Conservation (phyloP, 495 filamentous ascomycete species). For the Xylaria palmicola region DNA sequence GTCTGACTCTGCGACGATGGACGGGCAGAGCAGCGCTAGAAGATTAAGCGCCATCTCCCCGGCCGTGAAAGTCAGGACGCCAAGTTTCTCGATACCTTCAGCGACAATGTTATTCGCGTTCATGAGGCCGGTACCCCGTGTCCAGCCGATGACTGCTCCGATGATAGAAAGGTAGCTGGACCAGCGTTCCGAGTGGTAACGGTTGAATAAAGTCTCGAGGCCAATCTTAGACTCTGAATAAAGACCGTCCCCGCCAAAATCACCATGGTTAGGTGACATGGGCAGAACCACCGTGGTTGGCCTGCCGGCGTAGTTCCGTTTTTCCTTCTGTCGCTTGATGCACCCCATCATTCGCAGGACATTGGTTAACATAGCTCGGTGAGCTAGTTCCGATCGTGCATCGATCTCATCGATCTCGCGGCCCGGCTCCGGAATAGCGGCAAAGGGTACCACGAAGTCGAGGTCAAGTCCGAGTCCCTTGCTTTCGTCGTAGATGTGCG, state of each 20-base stretch:
- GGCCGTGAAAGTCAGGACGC: slow-evolving; percentile 84
- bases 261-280: slow-evolving; percentile 83
- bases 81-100: slow-evolving; percentile 79
- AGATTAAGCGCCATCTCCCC: slow-evolving; percentile 91
- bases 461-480: slow-evolving; percentile 86
- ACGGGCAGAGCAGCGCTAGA: slow-evolving; percentile 79
- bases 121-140: slow-evolving; percentile 85
- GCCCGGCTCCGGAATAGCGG: slow-evolving; percentile 81
- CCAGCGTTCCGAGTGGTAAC: slow-evolving; percentile 89
- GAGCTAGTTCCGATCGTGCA: slow-evolving; percentile 83
- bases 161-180: slow-evolving; percentile 84
- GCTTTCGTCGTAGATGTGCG: slow-evolving; percentile 81
- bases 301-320: slow-evolving; percentile 73
- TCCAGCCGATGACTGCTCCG: slow-evolving; percentile 87
- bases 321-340: slow-evolving; percentile 74
- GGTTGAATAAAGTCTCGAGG: slow-evolving; percentile 82
- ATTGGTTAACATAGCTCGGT: slow-evolving; percentile 90
- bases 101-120: slow-evolving; percentile 83
- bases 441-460: slow-evolving; percentile 81
- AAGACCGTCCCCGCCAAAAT: slow-evolving; percentile 83
- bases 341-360: slow-evolving; percentile 72
- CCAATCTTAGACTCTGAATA: slow-evolving; percentile 87
- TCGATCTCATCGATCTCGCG: slow-evolving; percentile 86
- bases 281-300: slow-evolving; percentile 83
- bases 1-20: slow-evolving; percentile 81